Evolutionary conservation across 305 asterid species (phyloP).

Genomic region (Stenogyne calaminthoides): DNA sequence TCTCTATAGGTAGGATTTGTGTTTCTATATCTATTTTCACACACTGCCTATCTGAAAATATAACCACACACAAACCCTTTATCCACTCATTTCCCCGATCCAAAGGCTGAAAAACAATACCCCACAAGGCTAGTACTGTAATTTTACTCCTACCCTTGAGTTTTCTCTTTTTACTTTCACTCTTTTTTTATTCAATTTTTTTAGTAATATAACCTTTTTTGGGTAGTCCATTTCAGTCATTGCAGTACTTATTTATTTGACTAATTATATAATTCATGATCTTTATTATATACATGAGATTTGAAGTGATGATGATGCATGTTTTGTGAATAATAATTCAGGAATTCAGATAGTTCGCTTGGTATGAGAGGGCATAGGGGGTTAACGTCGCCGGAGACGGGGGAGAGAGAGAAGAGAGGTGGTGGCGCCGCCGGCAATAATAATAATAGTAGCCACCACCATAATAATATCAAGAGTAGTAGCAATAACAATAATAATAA

Average conservation of each 20-base stretch:
- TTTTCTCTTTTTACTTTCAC: conserved; percentile 2
- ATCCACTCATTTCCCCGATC: conserved; percentile 29
- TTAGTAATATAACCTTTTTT: neutral
- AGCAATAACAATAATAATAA: conserved; percentile 19
- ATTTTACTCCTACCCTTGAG: conserved; percentile 18
- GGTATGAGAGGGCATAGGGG: conserved; percentile 86
- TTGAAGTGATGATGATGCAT: too few species aligned
- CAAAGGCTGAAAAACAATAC: conserved; percentile 16
- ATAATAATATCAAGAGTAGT: conserved; percentile 26
- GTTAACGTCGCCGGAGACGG: conserved; percentile 71
- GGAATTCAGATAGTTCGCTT: conserved; percentile 77
- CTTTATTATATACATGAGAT: neutral
- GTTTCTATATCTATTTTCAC: conserved; percentile 2
- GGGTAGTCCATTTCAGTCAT: conserved; percentile 21
- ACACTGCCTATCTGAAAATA: neutral
- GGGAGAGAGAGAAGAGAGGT: conserved; percentile 45
- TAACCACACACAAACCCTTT: conserved; percentile 22
- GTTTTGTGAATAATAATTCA: too few species aligned
- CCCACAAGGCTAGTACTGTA: conserved; percentile 53
- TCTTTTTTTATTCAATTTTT: conserved; percentile 1
- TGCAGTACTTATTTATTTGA: conserved; percentile 10
- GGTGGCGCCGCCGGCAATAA: conserved; percentile 34
- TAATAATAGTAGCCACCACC: conserved; percentile 33
- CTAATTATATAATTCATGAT: neutral
- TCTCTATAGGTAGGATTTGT: conserved; percentile 21